Base-by-base conservation (phyloP, 192 early-diverging fungal genomes). In the Coemansia nantahalensis region DNA sequence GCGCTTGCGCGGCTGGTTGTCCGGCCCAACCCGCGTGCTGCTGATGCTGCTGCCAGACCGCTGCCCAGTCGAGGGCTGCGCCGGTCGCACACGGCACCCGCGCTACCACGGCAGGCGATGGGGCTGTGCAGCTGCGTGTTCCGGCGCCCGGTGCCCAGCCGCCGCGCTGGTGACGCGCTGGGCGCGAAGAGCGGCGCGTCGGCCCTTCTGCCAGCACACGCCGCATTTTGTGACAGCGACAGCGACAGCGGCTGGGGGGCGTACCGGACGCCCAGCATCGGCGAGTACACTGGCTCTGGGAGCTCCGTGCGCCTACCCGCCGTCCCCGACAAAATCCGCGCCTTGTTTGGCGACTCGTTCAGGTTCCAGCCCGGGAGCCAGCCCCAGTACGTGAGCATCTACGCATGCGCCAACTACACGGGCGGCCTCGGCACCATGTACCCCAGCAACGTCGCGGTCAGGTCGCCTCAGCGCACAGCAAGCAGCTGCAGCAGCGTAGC, bases 51-150 rank as follows among this genome's bases (percentile, higher is more conserved):
- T 7, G 28, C 22, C 16, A 33, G 5, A 1, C 21, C 34, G 19
- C 32, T 16, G 4, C 39, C 28, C 0, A 18, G 30, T 2, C 34
- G 41, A 11, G 7, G 34, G 10, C 34, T 71, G 18, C 51, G 68
- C 4, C 24, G 68, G 12, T 71, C 68, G 34, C 68, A 71, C 32
- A 71, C 68, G 0, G 61, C 60, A 18, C 68, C 68, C 1, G 56
- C 43, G 3, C 33, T 64, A 42, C 33, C 50, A 1, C 32, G 30
- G 14, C 34, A 59, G 11, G 46, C 44, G 4, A 62, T 62, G 55
- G 45, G 47, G 3, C 31, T 70, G 30, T 58, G 55, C 51, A 50
- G 43, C 45, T 51, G 45, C 22, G 44, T 54, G 18, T 69, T 69
- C 39, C 51, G 30, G 22, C 54, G 59, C 0, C 43, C 50, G 18